Conservation (phyloP, 768 basidiomycete genomes). For the Leccinum obscurum region DNA sequence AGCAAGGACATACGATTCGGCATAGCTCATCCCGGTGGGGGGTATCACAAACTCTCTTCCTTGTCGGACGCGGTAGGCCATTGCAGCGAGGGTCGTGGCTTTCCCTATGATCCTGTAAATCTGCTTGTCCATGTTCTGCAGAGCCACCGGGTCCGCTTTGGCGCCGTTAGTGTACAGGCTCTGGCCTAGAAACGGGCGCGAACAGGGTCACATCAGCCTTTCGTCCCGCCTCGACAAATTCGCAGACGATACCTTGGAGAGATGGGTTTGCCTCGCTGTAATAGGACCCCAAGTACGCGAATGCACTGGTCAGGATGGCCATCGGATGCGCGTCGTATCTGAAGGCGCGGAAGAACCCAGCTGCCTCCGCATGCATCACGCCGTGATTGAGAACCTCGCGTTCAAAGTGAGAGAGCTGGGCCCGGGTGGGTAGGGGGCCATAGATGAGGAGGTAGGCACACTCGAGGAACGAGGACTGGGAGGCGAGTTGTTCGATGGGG, state of each 20-base stretch:
- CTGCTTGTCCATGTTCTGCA: conserved; percentile 88
- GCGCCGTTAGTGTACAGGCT: conserved; percentile 73
- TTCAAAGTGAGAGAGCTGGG: conserved; percentile 65
- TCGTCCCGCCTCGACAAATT: not conserved
- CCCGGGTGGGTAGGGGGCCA: conserved; percentile 68
- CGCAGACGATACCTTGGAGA: conserved; percentile 55
- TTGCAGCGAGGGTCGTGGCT: conserved; percentile 87
- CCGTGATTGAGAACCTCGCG: conserved; percentile 79
- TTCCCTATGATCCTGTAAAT: conserved; percentile 88
- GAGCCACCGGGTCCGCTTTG: conserved; percentile 60
- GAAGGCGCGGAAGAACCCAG: conserved; percentile 68
- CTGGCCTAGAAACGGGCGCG: conserved; percentile 51
- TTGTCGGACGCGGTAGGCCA: conserved; percentile 92
- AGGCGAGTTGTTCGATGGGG: conserved; percentile 89
- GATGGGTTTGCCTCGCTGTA: conserved; percentile 90
- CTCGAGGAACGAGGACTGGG: conserved; percentile 79
- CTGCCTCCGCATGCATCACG: conserved; percentile 64
- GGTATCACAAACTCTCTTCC: conserved; percentile 87
- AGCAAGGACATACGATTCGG: conserved; percentile 60
- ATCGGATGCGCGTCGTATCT: conserved; percentile 93
- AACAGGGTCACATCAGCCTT: conserved; percentile 2
- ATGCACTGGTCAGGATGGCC: conserved; percentile 85
- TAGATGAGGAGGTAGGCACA: conserved; percentile 86
- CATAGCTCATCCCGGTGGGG: conserved; percentile 79
- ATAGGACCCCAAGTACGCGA: conserved; percentile 86